Percentiles rank a stretch among this genome's conserved stretches.
phyloP scores from a whole-genome alignment of 352 stramenopile genomes.

The Phytopythium ostracodes region DNA sequence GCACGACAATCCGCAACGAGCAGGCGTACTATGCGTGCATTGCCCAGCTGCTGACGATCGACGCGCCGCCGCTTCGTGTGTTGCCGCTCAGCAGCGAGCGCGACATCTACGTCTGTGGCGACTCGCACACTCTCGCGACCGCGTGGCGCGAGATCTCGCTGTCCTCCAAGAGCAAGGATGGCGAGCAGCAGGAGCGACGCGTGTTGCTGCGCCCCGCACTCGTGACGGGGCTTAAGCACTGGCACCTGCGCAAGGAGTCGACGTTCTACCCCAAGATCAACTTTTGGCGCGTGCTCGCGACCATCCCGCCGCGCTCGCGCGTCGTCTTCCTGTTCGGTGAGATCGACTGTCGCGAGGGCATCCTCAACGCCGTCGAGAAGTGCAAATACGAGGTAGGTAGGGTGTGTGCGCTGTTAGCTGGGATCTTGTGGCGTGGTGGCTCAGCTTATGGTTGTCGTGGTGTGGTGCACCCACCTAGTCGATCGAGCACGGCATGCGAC shows the following conservation, averaged over 20 bases:
- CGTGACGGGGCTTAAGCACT: conserved; percentile 93
- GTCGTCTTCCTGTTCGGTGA: conserved; percentile 94
- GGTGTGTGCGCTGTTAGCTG: too few species aligned
- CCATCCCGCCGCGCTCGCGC: conserved; percentile 44
- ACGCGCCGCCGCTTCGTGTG: conserved; percentile 10
- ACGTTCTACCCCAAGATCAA: conserved; percentile 92
- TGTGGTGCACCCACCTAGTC: conserved; percentile 26
- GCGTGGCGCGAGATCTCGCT: conserved; percentile 74
- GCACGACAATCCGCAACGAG: conserved; percentile 82
- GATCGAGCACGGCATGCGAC: conserved; percentile 74
- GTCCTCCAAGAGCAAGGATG: neutral
- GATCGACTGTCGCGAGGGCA: conserved; percentile 95
- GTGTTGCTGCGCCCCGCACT: conserved; percentile 57
- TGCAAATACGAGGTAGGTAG: conserved; percentile 85
- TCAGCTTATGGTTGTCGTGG: neutral
- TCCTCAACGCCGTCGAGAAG: conserved; percentile 84
- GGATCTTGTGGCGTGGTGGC: neutral
- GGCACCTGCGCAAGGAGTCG: conserved; percentile 83
- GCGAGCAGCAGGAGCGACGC: neutral
- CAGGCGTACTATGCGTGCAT: conserved; percentile 89
- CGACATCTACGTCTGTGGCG: conserved; percentile 86
- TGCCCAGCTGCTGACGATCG: conserved; percentile 69
- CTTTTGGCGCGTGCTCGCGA: conserved; percentile 70
- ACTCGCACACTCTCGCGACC: conserved; percentile 90
- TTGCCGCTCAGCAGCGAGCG: conserved; percentile 1